phyloP scores from a whole-genome alignment of 1,284 basidiomycete species.

The Ustanciosporium gigantosporum region DNA sequence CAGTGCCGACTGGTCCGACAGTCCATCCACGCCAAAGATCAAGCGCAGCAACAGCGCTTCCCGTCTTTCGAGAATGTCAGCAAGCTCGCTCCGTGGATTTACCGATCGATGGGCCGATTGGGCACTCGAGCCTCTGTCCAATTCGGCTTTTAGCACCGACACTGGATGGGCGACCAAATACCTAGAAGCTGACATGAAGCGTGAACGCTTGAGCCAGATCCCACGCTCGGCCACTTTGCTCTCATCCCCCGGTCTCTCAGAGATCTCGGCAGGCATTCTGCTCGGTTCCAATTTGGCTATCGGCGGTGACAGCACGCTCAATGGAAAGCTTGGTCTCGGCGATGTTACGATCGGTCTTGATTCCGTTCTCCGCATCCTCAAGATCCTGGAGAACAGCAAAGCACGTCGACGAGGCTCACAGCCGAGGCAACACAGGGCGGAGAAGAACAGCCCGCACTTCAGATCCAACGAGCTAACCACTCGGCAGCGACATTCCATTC shows the following conservation, averaged over 20 bases:
- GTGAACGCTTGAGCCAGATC: constrained; percentile 8
- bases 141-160: constrained; percentile 41
- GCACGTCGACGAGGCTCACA: constrained; percentile 12
- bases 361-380: constrained; percentile 25
- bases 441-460: too few species aligned
- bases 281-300: constrained; percentile 33
- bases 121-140: constrained; percentile 43
- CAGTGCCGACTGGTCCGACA: constrained; percentile 13
- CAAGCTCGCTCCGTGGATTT: constrained; percentile 25
- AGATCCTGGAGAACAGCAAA: constrained; percentile 32
- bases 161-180: constrained; percentile 38
- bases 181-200: constrained; percentile 3
- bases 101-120: constrained; percentile 52
- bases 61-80: constrained; percentile 17
- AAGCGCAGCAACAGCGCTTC: constrained; percentile 30
- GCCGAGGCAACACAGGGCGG: constrained; percentile 32
- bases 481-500: constrained; percentile 17
- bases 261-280: constrained; percentile 31
- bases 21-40: constrained; percentile 7
- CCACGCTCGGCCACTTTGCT: constrained; percentile 30
- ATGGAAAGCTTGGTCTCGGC: constrained; percentile 28
- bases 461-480: too few species aligned
- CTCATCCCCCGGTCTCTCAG: constrained; percentile 24
- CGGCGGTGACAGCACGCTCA: constrained; percentile 24
- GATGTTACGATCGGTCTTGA: constrained; percentile 34